Evolutionary conservation across 495 filamentous ascomycete genomes (phyloP).

Genomic region (Daldinia concentrica): DNA sequence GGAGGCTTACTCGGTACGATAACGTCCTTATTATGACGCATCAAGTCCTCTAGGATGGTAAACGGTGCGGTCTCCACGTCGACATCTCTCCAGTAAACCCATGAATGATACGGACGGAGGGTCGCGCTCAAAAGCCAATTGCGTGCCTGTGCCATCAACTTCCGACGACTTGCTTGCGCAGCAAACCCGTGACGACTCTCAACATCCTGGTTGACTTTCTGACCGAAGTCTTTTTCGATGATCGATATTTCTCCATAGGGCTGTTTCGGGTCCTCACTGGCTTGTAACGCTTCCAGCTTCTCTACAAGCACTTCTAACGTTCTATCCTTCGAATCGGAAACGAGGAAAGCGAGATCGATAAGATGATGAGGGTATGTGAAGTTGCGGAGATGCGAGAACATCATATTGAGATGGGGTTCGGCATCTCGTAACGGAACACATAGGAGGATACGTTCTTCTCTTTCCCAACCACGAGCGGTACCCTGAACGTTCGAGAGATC

Average conservation of each 20-base stretch:
- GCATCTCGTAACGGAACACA: conserved; percentile 96
- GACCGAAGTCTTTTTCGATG: conserved; percentile 98
- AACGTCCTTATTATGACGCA: conserved; percentile 98
- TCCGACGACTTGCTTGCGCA: conserved; percentile 90
- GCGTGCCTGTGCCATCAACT: conserved; percentile 96
- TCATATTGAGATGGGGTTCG: conserved; percentile 93
- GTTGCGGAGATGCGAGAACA: conserved; percentile 95
- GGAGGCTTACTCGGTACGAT: conserved; percentile 90
- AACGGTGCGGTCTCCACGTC: conserved; percentile 97
- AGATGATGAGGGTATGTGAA: conserved; percentile 97
- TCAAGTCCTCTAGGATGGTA: conserved; percentile 96
- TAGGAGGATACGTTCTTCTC: conserved; percentile 92
- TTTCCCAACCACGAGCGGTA: conserved; percentile 89
- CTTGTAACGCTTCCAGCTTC: conserved; percentile 82
- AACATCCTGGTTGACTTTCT: conserved; percentile 97
- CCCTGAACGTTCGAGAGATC: conserved; percentile 92
- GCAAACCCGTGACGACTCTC: conserved; percentile 98
- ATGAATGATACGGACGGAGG: conserved; percentile 92
- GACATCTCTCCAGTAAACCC: conserved; percentile 99
- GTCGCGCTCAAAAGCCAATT: conserved; percentile 98
- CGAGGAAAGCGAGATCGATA: conserved; percentile 95
- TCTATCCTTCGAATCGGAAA: conserved; percentile 95
- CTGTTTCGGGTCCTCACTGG: conserved; percentile 75
- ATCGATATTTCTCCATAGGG: conserved; percentile 97
- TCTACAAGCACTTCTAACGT: conserved; percentile 80